Base-by-base conservation (phyloP, 805 yeast genomes). In the Ogataea dorogensis region DNA sequence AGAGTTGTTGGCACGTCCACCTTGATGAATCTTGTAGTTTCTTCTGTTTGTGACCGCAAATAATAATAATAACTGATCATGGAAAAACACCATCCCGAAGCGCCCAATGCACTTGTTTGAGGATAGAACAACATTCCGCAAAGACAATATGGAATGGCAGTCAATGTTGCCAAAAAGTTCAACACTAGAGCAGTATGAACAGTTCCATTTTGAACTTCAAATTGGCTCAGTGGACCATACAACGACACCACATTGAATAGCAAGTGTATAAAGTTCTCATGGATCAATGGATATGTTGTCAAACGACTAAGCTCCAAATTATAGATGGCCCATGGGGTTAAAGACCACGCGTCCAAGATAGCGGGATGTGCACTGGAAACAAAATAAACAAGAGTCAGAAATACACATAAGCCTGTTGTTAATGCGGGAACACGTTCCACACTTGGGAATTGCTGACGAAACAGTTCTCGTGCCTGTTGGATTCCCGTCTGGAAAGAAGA, bases 121-220 rank as follows among this genome's bases (percentile, higher is more conserved):
- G 84, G 82, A 42, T 66, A 77, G 11, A 82, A 62, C 5, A 66
- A 8, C 41, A 63, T 46, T 1, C 81, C 80, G 4, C 75, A 53
- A 6, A 75, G 17, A 47, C 82, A 72, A 59, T 73, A 81, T 28
- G 75, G 72, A 24, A 86, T 51, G 4, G 83, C 96, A 2, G 91
- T 71, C 4, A 76, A 58, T 1, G 81, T 78, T 2, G 95, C 85
- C 31, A 82, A 59, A 17, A 84, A 53, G 56, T 86, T 87, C 38
- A 88, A 64, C 11, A 87, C 79, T 29, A 88, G 67, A 4, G 94
- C 96, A 4, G 95, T 83, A 58, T 86, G 77, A 3, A 87, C 82
- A 0, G 97, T 86, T 5, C 96, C 97, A 51, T 86, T 81, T 15
- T 61, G 56, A 38, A 70, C 64, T 65, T 87, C 96, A 58, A 80